phyloP scores from a whole-genome alignment of 306 rosid genomes.

The Astragalus glycyphyllos region DNA sequence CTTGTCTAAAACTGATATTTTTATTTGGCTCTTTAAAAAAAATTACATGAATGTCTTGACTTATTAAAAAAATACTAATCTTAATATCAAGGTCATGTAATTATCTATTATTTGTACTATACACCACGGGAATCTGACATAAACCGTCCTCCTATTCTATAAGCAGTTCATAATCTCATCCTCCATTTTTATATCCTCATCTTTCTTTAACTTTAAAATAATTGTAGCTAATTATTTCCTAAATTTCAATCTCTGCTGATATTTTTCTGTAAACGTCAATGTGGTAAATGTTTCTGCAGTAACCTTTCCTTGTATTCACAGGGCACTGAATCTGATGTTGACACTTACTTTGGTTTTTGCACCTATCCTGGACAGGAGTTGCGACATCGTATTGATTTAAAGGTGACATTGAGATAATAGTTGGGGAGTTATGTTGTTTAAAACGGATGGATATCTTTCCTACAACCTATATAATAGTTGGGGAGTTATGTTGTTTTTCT shows the following conservation, averaged over 20 bases:
- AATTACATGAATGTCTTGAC: not conserved
- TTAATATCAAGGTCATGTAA: not conserved
- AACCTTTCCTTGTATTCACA: conserved; percentile 43
- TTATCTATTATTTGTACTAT: not conserved
- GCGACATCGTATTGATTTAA: conserved; percentile 87
- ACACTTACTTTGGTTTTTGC: conserved; percentile 93
- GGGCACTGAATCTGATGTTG: conserved; percentile 90
- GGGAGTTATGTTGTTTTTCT: no score
- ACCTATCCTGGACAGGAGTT: conserved; percentile 87
- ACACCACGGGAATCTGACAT: not conserved
- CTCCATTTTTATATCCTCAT: conserved; percentile 22
- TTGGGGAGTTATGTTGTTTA: no score
- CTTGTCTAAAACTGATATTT: conserved; percentile 9
- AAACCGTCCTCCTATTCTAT: conserved; percentile 14
- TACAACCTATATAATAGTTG: no score
- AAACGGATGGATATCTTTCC: no score
- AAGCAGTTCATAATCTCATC: conserved; percentile 5
- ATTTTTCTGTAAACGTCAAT: conserved; percentile 6
- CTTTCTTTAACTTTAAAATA: conserved; percentile 1
- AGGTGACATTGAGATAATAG: no score
- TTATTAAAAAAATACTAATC: conserved; percentile 3
- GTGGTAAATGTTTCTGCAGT: conserved; percentile 26
- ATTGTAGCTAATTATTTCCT: not conserved
- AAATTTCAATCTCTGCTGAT: not conserved
- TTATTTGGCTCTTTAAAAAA: conserved; percentile 31